Evolutionary conservation across 2,329 filamentous ascomycete species (phyloP), one percentile per base, ranked within the genome.

Genomic region (Aspergillus tubingensis): DNA sequence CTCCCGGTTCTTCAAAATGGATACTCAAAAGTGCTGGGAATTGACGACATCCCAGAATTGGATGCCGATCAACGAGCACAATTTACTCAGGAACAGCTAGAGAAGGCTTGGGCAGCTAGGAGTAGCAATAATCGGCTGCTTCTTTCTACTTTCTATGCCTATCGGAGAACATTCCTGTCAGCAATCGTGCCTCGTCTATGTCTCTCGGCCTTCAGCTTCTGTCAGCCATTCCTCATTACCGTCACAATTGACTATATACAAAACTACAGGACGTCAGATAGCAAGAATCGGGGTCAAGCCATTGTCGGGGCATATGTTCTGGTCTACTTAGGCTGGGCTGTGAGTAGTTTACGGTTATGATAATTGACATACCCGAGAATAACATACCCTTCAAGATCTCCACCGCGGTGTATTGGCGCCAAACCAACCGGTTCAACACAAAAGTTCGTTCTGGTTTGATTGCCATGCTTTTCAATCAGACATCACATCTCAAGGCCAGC

Each of bases 401-500:
- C 1, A 70, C 68, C 1, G 65, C 65, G 5, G 41, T 61, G 4
- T 72, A 70, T 30, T 62, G 66, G 44, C 71, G 75, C 60, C 64
- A 67, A 27, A 59, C 69, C 1, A 67, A 72, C 56, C 70, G 72
- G n/a, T 59, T 67, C 21, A 65, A 67, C 3, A 72, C 70, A 2
- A 69, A 72, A 49, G 56, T 75, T 8, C 66, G 76, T 36, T 70
- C 69, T 10, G 68, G 65, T 0, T 62, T 77, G 25, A 67, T 76
- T 8, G 74, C 78, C 0, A 54, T 81, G 15, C 76, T 84, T 4
- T 83, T 79, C 61, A 68, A 72, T 17, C 81, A 82, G 65, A 81
- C 79, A 0, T 59, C 78, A 1, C 64, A 66, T 1, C 61, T 80
- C 8, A 69, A 69, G 5, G 62, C 69, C 0, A 58, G 65, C 1